Evolutionary conservation across 164 flowering plant genomes (phyloP).

Genomic region (Vitis rupestris): DNA sequence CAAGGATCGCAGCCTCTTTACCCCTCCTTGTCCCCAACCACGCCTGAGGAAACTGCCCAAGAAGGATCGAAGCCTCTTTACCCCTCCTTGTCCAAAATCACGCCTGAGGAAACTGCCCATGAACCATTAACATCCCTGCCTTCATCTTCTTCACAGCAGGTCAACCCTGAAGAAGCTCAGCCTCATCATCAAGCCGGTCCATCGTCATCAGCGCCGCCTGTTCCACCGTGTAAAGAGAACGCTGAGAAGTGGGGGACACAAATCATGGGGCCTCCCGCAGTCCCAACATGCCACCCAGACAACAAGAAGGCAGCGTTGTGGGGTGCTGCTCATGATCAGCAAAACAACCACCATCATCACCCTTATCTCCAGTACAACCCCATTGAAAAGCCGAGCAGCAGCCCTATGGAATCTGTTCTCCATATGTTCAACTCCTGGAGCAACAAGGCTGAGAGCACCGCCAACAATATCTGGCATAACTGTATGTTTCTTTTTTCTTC

Average conservation of each 20-base stretch:
- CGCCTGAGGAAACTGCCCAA: not conserved
- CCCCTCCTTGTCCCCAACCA: not conserved
- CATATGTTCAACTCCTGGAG: conserved; percentile 42
- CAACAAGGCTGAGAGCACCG: conserved; percentile 50
- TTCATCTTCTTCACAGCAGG: too few relatives aligned
- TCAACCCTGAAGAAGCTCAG: not conserved
- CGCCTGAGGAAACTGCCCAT: not conserved
- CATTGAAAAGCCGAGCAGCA: conserved; percentile 22
- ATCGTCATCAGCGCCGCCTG: conserved; percentile 5
- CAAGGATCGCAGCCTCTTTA: not conserved
- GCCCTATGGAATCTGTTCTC: conserved; percentile 39
- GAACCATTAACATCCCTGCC: not conserved
- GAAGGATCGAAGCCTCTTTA: not conserved
- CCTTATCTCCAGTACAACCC: conserved; percentile 43
- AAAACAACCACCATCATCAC: conserved; percentile 28
- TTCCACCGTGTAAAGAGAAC: conserved; percentile 5
- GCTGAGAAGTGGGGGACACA: conserved; percentile 70
- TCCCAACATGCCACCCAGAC: conserved; percentile 61
- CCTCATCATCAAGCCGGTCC: conserved; percentile 1
- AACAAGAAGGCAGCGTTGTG: conserved; percentile 68
- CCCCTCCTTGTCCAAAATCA: not conserved
- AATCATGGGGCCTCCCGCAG: conserved; percentile 69
- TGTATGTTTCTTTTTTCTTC: conserved; percentile 29
- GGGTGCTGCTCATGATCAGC: conserved; percentile 32
- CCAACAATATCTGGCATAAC: conserved; percentile 68